These are phyloP conservation scores for Mycena rebaudengoi DNA, from an alignment of 768 basidiomycete genomes.

Conservation along the genomic window DNA sequence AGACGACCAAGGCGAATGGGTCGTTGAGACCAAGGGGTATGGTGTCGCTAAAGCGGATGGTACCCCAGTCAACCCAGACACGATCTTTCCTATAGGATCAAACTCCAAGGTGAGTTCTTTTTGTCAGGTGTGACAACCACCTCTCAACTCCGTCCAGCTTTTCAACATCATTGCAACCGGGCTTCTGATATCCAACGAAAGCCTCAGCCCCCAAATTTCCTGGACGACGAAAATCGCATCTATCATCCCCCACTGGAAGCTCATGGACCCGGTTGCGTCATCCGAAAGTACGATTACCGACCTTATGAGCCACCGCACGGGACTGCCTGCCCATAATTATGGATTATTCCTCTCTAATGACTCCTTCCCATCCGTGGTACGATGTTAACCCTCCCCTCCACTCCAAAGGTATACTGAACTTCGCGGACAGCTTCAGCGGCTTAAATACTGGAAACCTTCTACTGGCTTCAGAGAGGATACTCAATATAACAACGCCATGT, in stretches of 20 bases:
- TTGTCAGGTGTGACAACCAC: background rate
- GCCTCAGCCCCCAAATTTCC: conserved; percentile 25
- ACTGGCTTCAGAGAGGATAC: background rate
- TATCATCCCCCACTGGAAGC: conserved; percentile 31
- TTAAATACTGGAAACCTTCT: background rate
- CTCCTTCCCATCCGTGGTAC: background rate
- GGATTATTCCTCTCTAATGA: background rate
- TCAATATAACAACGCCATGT: background rate
- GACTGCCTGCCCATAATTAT: conserved; percentile 31
- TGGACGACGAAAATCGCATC: conserved; percentile 32
- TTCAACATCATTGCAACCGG: conserved; percentile 33
- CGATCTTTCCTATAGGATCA: conserved; percentile 19
- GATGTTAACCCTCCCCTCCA: background rate
- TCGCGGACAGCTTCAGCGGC: background rate
- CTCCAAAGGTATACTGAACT: no score
- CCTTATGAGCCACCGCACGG: conserved; percentile 38
- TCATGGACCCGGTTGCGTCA: conserved; percentile 32
- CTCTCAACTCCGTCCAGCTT: conserved; percentile 10
- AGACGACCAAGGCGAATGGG: conserved; percentile 18
- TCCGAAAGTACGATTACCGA: conserved; percentile 31
- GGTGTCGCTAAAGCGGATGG: conserved; percentile 8
- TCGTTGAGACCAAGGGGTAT: conserved; percentile 29
- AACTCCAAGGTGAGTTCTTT: conserved; percentile 23
- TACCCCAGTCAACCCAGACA: background rate
- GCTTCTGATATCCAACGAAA: conserved; percentile 33